Evolutionary conservation across 2,329 filamentous ascomycete genomes (phyloP).

Genomic region (Hortaea sp.): DNA sequence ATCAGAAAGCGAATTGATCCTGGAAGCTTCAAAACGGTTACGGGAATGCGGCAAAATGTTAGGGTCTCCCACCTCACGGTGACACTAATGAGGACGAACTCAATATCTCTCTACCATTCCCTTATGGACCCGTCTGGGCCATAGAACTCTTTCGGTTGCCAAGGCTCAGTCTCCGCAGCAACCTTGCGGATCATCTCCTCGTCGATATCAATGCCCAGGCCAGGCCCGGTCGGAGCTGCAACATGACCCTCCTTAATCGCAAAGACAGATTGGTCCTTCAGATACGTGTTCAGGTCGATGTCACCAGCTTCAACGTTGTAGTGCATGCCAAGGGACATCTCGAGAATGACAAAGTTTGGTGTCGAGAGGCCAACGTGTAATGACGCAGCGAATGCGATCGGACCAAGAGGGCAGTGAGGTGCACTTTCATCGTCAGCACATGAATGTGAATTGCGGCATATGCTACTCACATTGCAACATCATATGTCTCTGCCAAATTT

Average conservation of each 20-base stretch:
- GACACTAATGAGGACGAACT: not conserved
- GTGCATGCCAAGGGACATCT: constrained; percentile 72
- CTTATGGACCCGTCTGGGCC: constrained; percentile 57
- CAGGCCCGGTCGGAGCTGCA: constrained; percentile 16
- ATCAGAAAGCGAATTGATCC: constrained; percentile 78
- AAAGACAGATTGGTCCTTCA: constrained; percentile 19
- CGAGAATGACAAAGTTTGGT: constrained; percentile 62
- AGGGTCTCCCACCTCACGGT: not conserved
- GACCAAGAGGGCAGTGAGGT: constrained; percentile 63
- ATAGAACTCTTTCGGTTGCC: constrained; percentile 57
- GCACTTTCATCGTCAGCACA: constrained; percentile 29
- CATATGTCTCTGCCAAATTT: constrained; percentile 61
- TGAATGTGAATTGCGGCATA: not conserved
- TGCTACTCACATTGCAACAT: constrained; percentile 40
- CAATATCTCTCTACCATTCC: constrained; percentile 47
- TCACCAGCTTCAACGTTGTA: constrained; percentile 56
- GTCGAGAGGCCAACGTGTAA: constrained; percentile 54
- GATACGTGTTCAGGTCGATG: constrained; percentile 43
- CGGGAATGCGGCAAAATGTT: constrained; percentile 63
- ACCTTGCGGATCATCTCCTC: constrained; percentile 56
- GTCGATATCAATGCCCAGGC: constrained; percentile 34
- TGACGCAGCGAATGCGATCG: constrained; percentile 61
- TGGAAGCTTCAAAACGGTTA: constrained; percentile 71
- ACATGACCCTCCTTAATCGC: constrained; percentile 20
- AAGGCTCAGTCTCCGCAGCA: constrained; percentile 49